These are phyloP conservation scores for Neospora caninum DNA, from an alignment of 169 alveolate genomes.

Conservation along the genomic window DNA sequence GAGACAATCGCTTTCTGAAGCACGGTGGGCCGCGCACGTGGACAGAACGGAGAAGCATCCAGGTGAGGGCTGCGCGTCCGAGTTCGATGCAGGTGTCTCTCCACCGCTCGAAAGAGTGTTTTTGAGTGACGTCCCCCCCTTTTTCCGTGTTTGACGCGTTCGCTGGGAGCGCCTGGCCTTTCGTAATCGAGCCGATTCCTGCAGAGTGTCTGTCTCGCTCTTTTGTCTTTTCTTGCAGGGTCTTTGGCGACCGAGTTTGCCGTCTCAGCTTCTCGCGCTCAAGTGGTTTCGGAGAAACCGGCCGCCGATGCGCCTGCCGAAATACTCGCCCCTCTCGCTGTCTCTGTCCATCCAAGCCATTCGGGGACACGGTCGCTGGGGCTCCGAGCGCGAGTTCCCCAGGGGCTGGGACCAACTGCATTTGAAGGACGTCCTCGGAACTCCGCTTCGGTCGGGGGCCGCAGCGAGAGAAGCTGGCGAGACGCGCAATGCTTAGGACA, in stretches of 20 bases:
- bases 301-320: slow-evolving; percentile 80
- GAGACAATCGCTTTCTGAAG: slow-evolving; percentile 65
- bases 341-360: slow-evolving; percentile 84
- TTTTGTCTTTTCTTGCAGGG: slow-evolving; percentile 73
- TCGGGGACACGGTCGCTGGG: slow-evolving; percentile 90
- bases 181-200: too few relatives aligned
- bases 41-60: slow-evolving; percentile 72
- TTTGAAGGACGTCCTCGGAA: slow-evolving; percentile 80
- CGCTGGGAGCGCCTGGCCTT: background rate
- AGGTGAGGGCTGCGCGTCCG: slow-evolving; percentile 29
- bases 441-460: slow-evolving; percentile 68
- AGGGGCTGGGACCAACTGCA: slow-evolving; percentile 89
- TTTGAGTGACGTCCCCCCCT: too few relatives aligned
- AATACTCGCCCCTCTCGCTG: slow-evolving; percentile 84
- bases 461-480: background rate
- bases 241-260: slow-evolving; percentile 85
- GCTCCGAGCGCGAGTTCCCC: slow-evolving; percentile 84
- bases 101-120: too few relatives aligned
- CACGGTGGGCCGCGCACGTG: slow-evolving; percentile 74
- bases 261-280: slow-evolving; percentile 80
- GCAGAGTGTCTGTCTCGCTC: too few relatives aligned
- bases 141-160: background rate
- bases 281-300: slow-evolving; percentile 82
- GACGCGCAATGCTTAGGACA: too few relatives aligned
- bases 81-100: background rate